A percentile compares a stretch with the other conserved stretches of the same genome.
Conservation (phyloP, 331 rosid genomes). For the Rhamnella rubrinervis region DNA sequence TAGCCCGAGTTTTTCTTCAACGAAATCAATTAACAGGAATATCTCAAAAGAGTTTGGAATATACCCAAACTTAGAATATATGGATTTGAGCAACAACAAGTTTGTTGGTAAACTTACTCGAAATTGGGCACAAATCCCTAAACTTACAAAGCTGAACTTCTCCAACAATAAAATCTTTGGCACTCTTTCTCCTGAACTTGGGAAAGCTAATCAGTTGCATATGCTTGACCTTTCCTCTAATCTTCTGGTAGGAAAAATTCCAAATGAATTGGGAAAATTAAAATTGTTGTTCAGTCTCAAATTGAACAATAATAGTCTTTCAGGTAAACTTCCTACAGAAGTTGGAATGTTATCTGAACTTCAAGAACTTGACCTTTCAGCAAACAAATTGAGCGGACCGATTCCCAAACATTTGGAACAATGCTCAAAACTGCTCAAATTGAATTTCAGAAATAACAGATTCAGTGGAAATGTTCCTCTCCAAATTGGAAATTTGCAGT, state of each 20-base stretch:
- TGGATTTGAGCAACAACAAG: not conserved
- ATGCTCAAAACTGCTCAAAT: not conserved
- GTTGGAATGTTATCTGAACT: conserved; percentile 23
- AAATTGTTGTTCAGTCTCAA: conserved; percentile 7
- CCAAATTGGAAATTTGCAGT: conserved; percentile 24
- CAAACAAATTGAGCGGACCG: conserved; percentile 27
- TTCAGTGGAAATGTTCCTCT: conserved; percentile 29
- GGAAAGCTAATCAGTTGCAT: conserved; percentile 17
- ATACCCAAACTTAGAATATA: conserved; percentile 1
- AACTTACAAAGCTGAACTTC: conserved; percentile 36
- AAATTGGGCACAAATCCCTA: conserved; percentile 14
- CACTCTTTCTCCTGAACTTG: conserved; percentile 36
- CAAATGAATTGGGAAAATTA: conserved; percentile 33
- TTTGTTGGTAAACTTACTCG: conserved; percentile 2
- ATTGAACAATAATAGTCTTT: conserved; percentile 29
- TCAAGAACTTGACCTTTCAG: conserved; percentile 14
- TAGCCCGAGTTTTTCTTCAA: not conserved
- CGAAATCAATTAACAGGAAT: not conserved
- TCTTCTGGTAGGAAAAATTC: conserved; percentile 35
- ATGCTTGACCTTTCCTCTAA: conserved; percentile 36
- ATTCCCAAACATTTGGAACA: conserved; percentile 19
- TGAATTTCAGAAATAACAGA: conserved; percentile 42
- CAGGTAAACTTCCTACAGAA: conserved; percentile 26
- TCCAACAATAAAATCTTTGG: conserved; percentile 43
- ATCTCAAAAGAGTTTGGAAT: not conserved